Percentiles rank a stretch among this genome's conserved stretches.
phyloP scores from a whole-genome alignment of 2,329 filamentous ascomycete genomes.

The Arthrobotrys conoides region DNA sequence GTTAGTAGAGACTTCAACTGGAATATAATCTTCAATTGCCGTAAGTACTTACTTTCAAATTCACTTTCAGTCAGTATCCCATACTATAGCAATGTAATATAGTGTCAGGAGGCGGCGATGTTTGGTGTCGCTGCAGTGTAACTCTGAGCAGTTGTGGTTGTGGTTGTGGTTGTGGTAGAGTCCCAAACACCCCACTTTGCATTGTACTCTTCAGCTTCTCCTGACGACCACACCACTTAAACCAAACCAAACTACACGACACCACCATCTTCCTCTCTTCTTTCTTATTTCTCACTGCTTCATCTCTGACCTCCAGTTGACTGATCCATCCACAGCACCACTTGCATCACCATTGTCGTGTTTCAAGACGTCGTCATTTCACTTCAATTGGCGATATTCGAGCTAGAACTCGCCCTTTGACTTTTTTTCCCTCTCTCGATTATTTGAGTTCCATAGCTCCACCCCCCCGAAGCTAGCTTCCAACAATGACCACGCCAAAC shows the following conservation, averaged over 20 bases:
- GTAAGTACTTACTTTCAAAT: background rate
- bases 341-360: background rate
- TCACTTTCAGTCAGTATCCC: background rate
- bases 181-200: conserved; percentile 12
- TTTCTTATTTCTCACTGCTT: background rate
- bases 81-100: background rate
- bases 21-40: background rate
- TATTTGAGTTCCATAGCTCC: conserved; percentile 44
- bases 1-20: background rate
- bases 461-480: conserved; percentile 1
- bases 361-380: background rate
- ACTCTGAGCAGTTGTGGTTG: background rate
- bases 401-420: background rate
- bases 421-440: background rate
- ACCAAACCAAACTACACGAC: too few species aligned
- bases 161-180: background rate
- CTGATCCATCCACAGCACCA: conserved; percentile 21
- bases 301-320: background rate
- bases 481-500: conserved; percentile 18
- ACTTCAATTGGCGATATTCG: conserved; percentile 54
- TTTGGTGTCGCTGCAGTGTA: background rate
- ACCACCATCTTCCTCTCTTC: background rate
- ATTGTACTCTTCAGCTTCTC: background rate
- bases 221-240: conserved; percentile 25
- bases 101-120: background rate